A percentile compares a stretch with the other conserved stretches of the same genome.
Evolutionary conservation across 106 monocot species (phyloP).

Genomic region (Dioscorea alata): DNA sequence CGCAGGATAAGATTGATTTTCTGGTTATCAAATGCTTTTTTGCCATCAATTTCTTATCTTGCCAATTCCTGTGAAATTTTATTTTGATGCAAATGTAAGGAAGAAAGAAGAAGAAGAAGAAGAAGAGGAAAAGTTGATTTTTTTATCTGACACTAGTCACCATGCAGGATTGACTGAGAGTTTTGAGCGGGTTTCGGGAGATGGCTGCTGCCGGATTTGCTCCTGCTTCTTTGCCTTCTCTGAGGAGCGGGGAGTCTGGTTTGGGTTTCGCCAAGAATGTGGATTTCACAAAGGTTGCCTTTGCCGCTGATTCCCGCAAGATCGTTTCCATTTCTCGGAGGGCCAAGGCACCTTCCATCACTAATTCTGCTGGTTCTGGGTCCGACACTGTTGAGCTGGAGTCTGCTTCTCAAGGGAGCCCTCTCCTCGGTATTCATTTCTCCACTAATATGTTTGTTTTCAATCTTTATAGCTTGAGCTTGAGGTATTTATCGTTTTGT

Average conservation of each 20-base stretch:
- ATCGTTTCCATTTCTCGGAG: conserved; percentile 12
- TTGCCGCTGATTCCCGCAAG: conserved; percentile 9
- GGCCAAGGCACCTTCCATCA: conserved; percentile 16
- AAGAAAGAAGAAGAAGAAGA: too few species aligned
- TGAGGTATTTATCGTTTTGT: background rate
- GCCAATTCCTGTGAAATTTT: too few species aligned
- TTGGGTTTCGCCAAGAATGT: conserved; percentile 45
- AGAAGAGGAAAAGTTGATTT: too few species aligned
- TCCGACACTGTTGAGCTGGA: conserved; percentile 70
- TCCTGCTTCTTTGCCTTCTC: conserved; percentile 42
- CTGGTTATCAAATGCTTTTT: too few species aligned
- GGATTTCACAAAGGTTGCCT: conserved; percentile 51
- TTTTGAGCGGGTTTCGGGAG: background rate
- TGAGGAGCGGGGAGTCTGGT: conserved; percentile 24
- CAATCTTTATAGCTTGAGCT: background rate
- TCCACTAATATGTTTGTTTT: background rate
- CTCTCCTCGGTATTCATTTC: conserved; percentile 70
- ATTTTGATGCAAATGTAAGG: too few species aligned
- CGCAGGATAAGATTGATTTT: too few species aligned
- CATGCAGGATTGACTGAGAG: too few species aligned
- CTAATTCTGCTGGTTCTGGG: conserved; percentile 49
- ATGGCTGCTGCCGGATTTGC: conserved; percentile 50
- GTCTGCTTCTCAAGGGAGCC: conserved; percentile 80
- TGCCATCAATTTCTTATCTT: too few species aligned
- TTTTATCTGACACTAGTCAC: too few species aligned